phyloP scores from a whole-genome alignment of 1,284 basidiomycete species.

The Cryptococcus deneoformans region DNA sequence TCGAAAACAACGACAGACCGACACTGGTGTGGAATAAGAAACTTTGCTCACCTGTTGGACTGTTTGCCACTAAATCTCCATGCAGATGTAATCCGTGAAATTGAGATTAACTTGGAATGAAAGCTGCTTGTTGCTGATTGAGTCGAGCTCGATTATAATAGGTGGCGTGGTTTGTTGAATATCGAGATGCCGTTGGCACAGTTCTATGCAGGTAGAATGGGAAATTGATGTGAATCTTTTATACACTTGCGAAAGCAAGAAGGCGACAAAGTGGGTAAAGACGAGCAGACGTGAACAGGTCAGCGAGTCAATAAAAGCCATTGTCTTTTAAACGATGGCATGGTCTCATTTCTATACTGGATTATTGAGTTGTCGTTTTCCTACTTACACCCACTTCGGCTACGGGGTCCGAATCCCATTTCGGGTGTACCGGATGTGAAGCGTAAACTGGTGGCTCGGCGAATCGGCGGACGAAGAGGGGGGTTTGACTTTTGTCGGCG shows the following conservation, averaged over 20 bases:
- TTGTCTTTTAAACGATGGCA: slow-evolving; percentile 1
- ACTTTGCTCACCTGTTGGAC: no score
- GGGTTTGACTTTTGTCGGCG: background rate
- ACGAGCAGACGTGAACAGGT: background rate
- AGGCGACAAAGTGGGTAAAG: background rate
- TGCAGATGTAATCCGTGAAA: no score
- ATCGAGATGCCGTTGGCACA: background rate
- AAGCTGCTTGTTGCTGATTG: background rate
- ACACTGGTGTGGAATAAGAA: no score
- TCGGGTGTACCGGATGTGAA: background rate
- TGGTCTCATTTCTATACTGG: background rate
- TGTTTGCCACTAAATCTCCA: no score
- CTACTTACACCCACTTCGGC: background rate
- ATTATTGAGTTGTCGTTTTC: background rate
- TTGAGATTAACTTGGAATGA: no score
- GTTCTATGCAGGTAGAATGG: background rate
- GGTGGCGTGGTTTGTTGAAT: background rate
- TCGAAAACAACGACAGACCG: no score
- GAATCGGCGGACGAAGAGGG: background rate
- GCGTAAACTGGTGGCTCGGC: no score
- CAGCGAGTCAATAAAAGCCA: no score
- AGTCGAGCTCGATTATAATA: background rate
- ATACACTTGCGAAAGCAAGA: background rate
- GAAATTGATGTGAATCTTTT: background rate
- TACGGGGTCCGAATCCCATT: background rate